phyloP scores from a whole-genome alignment of 495 filamentous ascomycete genomes.

The Hypoxylon intermedium region DNA sequence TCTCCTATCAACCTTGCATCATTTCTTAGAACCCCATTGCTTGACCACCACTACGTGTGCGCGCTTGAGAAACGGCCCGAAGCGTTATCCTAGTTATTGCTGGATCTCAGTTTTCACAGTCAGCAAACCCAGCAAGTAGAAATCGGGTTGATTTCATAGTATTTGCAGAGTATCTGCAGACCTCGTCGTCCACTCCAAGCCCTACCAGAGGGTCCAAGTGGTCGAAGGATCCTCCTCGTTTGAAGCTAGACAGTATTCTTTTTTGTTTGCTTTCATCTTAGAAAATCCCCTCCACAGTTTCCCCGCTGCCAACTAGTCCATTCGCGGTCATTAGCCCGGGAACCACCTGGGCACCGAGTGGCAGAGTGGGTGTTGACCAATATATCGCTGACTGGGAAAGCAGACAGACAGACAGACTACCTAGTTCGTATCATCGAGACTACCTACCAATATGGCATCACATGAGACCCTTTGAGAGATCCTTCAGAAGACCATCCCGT shows the following conservation, averaged over 20 bases:
- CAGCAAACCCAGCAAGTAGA: too few relatives aligned
- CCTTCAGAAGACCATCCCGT: constrained; percentile 5
- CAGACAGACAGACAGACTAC: too few relatives aligned
- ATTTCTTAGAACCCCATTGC: not conserved
- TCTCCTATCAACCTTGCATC: not conserved
- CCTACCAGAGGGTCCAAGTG: constrained; percentile 27
- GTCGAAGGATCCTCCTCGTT: constrained; percentile 9
- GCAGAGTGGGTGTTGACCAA: too few relatives aligned
- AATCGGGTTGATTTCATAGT: too few relatives aligned
- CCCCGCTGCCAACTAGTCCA: not conserved
- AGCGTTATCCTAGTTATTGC: too few relatives aligned
- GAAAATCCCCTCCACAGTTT: constrained; percentile 19
- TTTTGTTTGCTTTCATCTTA: constrained; percentile 22
- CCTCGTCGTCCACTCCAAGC: constrained; percentile 31
- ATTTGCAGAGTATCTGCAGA: constrained; percentile 23
- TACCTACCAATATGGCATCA: constrained; percentile 15
- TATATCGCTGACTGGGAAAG: too few relatives aligned
- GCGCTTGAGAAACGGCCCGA: too few relatives aligned
- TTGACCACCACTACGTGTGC: too few relatives aligned
- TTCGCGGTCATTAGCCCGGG: too few relatives aligned
- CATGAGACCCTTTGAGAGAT: constrained; percentile 2
- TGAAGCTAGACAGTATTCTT: constrained; percentile 17
- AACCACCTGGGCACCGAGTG: not conserved
- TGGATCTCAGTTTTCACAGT: too few relatives aligned
- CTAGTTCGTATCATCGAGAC: not conserved